Conservation (phyloP, 495 filamentous ascomycete species). For the Neurospora sp. region DNA sequence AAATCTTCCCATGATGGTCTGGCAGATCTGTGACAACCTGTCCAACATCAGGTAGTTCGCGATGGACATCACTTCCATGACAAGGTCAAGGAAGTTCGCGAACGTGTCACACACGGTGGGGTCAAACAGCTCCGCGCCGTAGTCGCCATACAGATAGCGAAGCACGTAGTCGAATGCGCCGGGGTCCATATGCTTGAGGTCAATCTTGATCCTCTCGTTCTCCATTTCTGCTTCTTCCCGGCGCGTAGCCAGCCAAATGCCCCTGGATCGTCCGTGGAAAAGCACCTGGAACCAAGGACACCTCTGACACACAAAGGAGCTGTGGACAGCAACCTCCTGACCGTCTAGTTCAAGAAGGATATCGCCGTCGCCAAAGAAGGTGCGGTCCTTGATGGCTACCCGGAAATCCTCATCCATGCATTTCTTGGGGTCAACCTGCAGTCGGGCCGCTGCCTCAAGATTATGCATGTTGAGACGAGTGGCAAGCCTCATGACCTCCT, state of each 20-base stretch:
- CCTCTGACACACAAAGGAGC: conserved; percentile 64
- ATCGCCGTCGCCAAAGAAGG: conserved; percentile 68
- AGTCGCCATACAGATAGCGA: conserved; percentile 74
- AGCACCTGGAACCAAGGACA: conserved; percentile 90
- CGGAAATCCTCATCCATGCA: conserved; percentile 60
- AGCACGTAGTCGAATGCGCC: conserved; percentile 69
- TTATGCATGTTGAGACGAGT: conserved; percentile 52
- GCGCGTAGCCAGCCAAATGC: conserved; percentile 68
- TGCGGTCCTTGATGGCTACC: conserved; percentile 50
- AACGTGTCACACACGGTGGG: conserved; percentile 57
- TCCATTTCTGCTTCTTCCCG: conserved; percentile 26
- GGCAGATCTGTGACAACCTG: conserved; percentile 78
- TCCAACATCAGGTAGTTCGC: conserved; percentile 95
- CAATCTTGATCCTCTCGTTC: conserved; percentile 54
- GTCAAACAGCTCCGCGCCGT: conserved; percentile 72
- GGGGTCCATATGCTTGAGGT: conserved; percentile 69
- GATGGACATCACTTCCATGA: conserved; percentile 86
- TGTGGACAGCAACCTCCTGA: conserved; percentile 58
- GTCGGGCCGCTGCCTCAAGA: conserved; percentile 64
- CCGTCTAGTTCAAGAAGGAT: conserved; percentile 64
- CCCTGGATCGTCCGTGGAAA: conserved; percentile 74
- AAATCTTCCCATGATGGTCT: conserved; percentile 76
- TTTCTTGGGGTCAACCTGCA: conserved; percentile 54
- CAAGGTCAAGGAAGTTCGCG: conserved; percentile 74
- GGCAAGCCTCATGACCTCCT: conserved; percentile 73